Percentiles rank a stretch among this genome's conserved stretches.
Evolutionary conservation across 345 rosid species (phyloP).

Genomic region (Clarkia xantiana): DNA sequence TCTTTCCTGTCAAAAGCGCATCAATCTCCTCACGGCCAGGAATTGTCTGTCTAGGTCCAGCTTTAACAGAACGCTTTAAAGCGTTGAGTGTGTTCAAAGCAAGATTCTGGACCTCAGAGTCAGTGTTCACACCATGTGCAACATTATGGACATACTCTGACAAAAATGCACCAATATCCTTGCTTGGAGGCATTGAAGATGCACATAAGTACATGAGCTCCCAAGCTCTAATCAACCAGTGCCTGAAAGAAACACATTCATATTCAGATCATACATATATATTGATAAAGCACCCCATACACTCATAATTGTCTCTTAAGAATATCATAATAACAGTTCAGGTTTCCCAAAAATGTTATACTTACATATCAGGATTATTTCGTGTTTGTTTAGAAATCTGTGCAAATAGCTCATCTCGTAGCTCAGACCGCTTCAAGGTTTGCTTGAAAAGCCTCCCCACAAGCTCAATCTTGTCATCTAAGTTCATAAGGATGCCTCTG

Average conservation of each 20-base stretch:
- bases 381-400: slow-evolving; percentile 97
- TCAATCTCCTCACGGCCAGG: slow-evolving; percentile 97
- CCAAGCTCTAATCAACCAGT: slow-evolving; percentile 78
- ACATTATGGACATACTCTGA: slow-evolving; percentile 80
- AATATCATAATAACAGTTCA: no score
- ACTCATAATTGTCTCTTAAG: no score
- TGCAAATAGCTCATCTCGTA: slow-evolving; percentile 89
- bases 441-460: slow-evolving; percentile 79
- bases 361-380: slow-evolving; percentile 78
- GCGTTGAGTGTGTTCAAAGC: slow-evolving; percentile 77
- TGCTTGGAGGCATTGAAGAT: slow-evolving; percentile 97
- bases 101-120: slow-evolving; percentile 66
- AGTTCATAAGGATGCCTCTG: slow-evolving; percentile 45
- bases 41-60: slow-evolving; percentile 78
- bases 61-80: slow-evolving; percentile 80
- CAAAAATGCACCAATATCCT: slow-evolving; percentile 83
- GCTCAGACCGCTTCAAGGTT: slow-evolving; percentile 79
- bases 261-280: neutral
- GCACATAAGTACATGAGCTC: slow-evolving; percentile 91
- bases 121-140: slow-evolving; percentile 49
- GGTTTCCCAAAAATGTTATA: neutral
- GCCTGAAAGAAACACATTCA: slow-evolving; percentile 28
- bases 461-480: slow-evolving; percentile 80
- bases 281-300: no score
- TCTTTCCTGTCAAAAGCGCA: slow-evolving; percentile 69